Conservation (phyloP, 176 grass and related monocot species). For the Oryza rufipogon region DNA sequence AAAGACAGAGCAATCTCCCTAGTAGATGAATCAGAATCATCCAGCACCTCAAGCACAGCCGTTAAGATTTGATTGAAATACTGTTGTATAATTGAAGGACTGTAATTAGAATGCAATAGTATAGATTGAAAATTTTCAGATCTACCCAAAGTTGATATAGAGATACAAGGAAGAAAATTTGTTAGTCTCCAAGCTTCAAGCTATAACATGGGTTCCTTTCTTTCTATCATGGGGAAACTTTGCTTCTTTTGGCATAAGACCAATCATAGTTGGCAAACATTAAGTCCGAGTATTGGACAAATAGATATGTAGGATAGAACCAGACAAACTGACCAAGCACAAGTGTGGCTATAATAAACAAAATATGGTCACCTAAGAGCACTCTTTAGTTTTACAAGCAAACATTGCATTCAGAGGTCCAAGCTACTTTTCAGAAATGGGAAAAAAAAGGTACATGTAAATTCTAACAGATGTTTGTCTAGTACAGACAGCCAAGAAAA, state of each 20-base stretch:
- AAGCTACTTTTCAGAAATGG: background rate
- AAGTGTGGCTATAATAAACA: background rate
- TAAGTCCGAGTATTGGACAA: background rate
- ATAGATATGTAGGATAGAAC: background rate
- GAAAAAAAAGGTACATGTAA: background rate
- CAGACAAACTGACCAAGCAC: background rate
- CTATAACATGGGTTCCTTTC: constrained; percentile 11
- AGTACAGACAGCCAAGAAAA: background rate
- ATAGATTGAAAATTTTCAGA: background rate
- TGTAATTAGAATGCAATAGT: constrained; percentile 42
- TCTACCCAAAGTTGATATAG: constrained; percentile 13
- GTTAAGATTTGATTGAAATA: constrained; percentile 99
- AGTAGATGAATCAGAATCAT: constrained; percentile 78
- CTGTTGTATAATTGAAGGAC: constrained; percentile 55
- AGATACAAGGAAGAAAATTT: constrained; percentile 12
- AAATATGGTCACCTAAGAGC: constrained; percentile 13
- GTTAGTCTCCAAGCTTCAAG: background rate
- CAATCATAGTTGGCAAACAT: constrained; percentile 16
- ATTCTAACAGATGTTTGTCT: background rate
- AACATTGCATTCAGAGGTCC: constrained; percentile 16
- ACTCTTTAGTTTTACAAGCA: constrained; percentile 2
- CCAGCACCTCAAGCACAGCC: constrained; percentile 85
- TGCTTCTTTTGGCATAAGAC: background rate
- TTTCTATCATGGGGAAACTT: constrained; percentile 10
- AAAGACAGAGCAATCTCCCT: constrained; percentile 86